Evolutionary conservation across 2,329 filamentous ascomycete genomes (phyloP), one percentile per base, ranked within the genome.

Genomic region (Fusarium pilosicola): DNA sequence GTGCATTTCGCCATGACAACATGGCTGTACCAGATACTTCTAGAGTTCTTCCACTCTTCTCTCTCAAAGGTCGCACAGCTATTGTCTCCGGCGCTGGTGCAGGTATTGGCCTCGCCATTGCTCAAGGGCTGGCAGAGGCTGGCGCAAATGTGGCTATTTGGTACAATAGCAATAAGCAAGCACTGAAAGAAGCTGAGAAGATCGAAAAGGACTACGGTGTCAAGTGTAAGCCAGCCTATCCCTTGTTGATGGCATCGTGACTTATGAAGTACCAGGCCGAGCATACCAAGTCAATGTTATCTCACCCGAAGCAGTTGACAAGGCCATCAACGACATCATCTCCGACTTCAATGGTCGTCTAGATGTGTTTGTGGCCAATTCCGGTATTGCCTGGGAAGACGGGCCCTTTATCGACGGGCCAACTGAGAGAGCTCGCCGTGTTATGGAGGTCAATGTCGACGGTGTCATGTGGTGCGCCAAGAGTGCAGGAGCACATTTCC

Each of bases 341-440:
- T 80, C 84, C 67, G 92, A 95, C 22, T 93, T 95, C 83, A 91
- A 92, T 78, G 91, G 91, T 67, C 89, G 92, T 10, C 88, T 96
- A 14, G 93, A 95, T 77, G 86, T 94, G 74, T 94, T 96, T 77
- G 89, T 95, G 49, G 93, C 93, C 75, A 96, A 96, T 79, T 91
- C 91, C 20, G 93, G 93, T 58, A 91, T 95, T 60, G 87, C 91
- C 1, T 95, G 92, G 92, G 91, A 88, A 5, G 86, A 93, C 67
- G 91, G 92, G 0, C 80, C 90, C 14, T 90, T 92, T 79, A 85
- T 94, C 41, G 90, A 93, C 70, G 92, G 90, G 30, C 84, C 88
- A 10, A 79, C 91, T 24, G 87, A 90, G 24, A 88, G 90, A 76
- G 93, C 93, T 83, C 86, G 87, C 56, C 88, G 90, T 69, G 91